These are phyloP conservation scores for Paramecium tetraurelia DNA, from an alignment of 73 alveolate genomes.

Conservation along the genomic window DNA sequence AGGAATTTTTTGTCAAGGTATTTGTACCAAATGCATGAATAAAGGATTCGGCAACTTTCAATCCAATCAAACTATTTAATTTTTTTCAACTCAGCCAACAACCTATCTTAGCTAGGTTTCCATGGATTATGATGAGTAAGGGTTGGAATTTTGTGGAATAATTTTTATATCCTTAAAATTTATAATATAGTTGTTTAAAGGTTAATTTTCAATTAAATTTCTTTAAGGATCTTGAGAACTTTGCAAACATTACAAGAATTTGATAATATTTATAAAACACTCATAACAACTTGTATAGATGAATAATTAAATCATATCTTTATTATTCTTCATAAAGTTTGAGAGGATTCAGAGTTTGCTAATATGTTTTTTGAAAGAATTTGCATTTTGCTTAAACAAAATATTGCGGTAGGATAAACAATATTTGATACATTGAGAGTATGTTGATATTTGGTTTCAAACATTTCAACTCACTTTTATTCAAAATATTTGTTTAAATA, in stretches of 20 bases:
- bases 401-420: no score
- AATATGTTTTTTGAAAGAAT: no score
- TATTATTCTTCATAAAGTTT: no score
- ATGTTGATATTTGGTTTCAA: not conserved
- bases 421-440: no score
- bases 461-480: not conserved
- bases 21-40: slow-evolving; percentile 48
- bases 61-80: slow-evolving; percentile 41
- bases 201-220: not conserved
- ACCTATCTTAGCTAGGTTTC: slow-evolving; percentile 47
- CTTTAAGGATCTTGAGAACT: not conserved
- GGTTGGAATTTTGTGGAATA: not conserved
- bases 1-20: slow-evolving; percentile 21
- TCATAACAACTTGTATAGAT: no score
- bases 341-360: no score
- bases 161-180: not conserved
- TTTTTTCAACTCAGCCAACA: slow-evolving; percentile 2
- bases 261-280: no score
- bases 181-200: not conserved
- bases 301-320: no score
- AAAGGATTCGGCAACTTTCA: slow-evolving; percentile 75
- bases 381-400: no score
- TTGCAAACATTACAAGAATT: no score
- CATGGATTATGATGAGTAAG: slow-evolving; percentile 36
- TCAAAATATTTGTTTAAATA: not conserved